Evolutionary conservation across 352 stramenopile genomes (phyloP), one percentile per base, ranked within the genome.

Genomic region (Pythium coloratum): DNA sequence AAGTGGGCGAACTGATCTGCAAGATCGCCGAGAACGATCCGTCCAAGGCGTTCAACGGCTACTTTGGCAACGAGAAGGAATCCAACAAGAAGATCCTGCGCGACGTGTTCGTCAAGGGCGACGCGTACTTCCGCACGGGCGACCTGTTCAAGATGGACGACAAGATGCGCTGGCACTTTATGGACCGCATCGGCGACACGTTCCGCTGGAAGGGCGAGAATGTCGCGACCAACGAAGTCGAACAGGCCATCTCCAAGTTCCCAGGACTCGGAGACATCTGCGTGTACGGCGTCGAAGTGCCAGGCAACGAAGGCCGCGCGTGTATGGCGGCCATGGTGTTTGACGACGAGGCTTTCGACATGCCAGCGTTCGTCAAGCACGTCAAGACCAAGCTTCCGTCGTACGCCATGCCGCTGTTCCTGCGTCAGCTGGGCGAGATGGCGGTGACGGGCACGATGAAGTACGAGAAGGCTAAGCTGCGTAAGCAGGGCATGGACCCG

Each of bases 171-270:
- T 94, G 90, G 78, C 93, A 95, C 70, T 98, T 96, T 58, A 75
- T 96, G 5, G 94, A 98, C 60, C 86, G 93, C 18, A 84, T 97
- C 16, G 93, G 93, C 26, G 93, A 98, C 65, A 98, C 92, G 18
- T 98, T 97, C 69, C 84, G 93, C 16, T 98, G 92, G 90, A 98
- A 98, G 58, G 93, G 93, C 26, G 92, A 98, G 63, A 98, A 98
- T 62, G 89, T 97, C 16, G 85, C 88, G 44, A 98, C 92, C 2
- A 95, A 88, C 55, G 90, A 98, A 69, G 90, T 98, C 9, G 77
- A 82, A 0, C 78, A 95, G 49, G 85, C 85, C 2, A 71, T 98
- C 24, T 84, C 81, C 33, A 75, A 82, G 59, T 96, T 95, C 61
- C 76, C 83, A 0, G 85, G 83, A 1, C 70, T 97, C 53, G 81